phyloP scores from a whole-genome alignment of 2,329 filamentous ascomycete species.

The Pseudopithomyces maydicus region DNA sequence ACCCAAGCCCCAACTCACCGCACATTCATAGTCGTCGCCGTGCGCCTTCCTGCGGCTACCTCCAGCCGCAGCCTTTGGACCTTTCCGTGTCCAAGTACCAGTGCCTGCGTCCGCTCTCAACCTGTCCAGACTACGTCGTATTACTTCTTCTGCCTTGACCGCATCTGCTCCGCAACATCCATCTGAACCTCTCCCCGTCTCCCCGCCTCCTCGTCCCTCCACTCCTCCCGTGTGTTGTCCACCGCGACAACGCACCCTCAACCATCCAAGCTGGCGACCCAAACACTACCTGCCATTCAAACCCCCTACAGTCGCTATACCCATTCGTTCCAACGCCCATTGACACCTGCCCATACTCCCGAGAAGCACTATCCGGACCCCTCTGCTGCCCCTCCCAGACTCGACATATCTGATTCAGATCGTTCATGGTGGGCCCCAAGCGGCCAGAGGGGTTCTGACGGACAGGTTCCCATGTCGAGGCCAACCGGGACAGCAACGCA shows the following conservation, averaged over 20 bases:
- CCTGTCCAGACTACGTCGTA: slow-evolving; percentile 15
- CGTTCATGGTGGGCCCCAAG: slow-evolving; percentile 43
- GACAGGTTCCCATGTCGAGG: slow-evolving; percentile 36
- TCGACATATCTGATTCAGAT: slow-evolving; percentile 17
- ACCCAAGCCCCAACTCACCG: slow-evolving; percentile 5
- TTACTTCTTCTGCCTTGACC: slow-evolving; percentile 19
- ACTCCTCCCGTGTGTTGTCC: slow-evolving; percentile 30
- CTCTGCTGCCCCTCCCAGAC: slow-evolving; percentile 9
- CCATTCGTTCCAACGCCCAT: slow-evolving; percentile 30
- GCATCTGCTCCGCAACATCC: slow-evolving; percentile 8
- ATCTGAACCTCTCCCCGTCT: slow-evolving; percentile 5
- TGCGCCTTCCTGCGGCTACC: neutral
- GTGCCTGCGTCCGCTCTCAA: neutral
- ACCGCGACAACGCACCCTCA: slow-evolving; percentile 25
- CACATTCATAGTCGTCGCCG: neutral
- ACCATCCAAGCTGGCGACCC: slow-evolving; percentile 44
- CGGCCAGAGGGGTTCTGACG: slow-evolving; percentile 39
- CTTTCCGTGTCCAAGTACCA: too few species aligned
- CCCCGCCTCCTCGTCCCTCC: slow-evolving; percentile 3
- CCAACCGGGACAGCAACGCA: slow-evolving; percentile 25
- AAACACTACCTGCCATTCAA: slow-evolving; percentile 42
- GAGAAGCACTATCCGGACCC: slow-evolving; percentile 25
- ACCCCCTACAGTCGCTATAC: slow-evolving; percentile 40
- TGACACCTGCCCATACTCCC: slow-evolving; percentile 39
- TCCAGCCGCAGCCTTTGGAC: slow-evolving; percentile 1